Percentiles rank a stretch among this genome's conserved stretches.
Evolutionary conservation across 176 grass and related monocot genomes (phyloP).

Genomic region (Carex parvula): DNA sequence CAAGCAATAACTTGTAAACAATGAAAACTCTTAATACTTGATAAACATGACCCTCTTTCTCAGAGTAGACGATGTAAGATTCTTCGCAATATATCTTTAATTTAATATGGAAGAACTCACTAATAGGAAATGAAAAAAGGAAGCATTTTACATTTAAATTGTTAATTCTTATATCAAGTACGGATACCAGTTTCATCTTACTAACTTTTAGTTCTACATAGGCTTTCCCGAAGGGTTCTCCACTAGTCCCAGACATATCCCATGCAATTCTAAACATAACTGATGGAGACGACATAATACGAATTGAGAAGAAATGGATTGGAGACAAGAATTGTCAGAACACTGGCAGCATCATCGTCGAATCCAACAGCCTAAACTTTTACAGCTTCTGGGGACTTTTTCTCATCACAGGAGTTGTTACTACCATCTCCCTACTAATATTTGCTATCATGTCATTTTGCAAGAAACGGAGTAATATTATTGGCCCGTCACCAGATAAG

Average conservation of each 20-base stretch:
- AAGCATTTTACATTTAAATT: too few relatives aligned
- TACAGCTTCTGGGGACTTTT: conserved; percentile 82
- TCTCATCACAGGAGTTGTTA: conserved; percentile 62
- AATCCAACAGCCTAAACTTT: conserved; percentile 49
- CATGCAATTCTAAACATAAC: conserved; percentile 61
- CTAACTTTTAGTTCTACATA: background rate
- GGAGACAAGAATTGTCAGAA: conserved; percentile 27
- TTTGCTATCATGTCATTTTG: background rate
- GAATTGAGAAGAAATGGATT: conserved; percentile 68
- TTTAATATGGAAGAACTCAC: background rate
- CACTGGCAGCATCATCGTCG: conserved; percentile 12
- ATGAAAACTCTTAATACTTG: background rate
- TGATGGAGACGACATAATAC: conserved; percentile 43
- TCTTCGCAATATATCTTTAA: background rate
- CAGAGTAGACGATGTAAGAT: background rate
- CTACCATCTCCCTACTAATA: conserved; percentile 24
- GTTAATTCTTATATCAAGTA: background rate
- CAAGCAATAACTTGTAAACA: background rate
- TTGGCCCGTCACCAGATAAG: background rate
- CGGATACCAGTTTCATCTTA: background rate
- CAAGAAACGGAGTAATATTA: background rate
- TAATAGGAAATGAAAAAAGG: background rate
- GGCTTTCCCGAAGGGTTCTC: conserved; percentile 59
- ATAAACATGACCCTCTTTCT: background rate
- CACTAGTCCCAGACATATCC: conserved; percentile 57